These are phyloP conservation scores for Cladobotryum mycophilum DNA, from an alignment of 2,329 filamentous ascomycete species.

Conservation along the genomic window DNA sequence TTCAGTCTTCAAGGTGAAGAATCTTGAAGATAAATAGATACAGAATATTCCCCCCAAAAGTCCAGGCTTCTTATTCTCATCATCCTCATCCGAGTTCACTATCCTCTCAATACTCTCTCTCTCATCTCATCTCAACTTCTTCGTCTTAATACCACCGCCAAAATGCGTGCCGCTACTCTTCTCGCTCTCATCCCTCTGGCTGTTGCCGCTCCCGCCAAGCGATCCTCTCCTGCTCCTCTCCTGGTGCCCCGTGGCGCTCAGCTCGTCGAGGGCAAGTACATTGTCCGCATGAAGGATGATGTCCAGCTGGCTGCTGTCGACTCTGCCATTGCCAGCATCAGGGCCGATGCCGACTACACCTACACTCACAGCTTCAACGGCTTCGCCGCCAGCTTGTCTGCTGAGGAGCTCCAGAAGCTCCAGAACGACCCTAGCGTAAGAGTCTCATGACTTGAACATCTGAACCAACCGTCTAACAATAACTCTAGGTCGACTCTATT, in stretches of 20 bases:
- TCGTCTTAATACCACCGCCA: no score
- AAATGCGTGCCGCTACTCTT: constrained; percentile 20
- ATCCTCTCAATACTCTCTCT: no score
- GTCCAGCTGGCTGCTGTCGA: constrained; percentile 12
- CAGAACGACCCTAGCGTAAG: constrained; percentile 19
- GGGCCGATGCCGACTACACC: constrained; percentile 18
- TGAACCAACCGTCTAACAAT: background rate
- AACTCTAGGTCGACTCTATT: constrained; percentile 26
- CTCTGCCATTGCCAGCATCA: constrained; percentile 12
- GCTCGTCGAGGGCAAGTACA: constrained; percentile 23
- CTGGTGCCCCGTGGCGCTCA: constrained; percentile 12
- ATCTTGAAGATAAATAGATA: no score
- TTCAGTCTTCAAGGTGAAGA: no score
- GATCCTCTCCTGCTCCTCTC: constrained; percentile 22
- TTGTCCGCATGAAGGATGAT: constrained; percentile 24
- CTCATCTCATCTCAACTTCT: no score
- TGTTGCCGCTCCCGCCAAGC: constrained; percentile 18
- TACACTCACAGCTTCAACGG: constrained; percentile 19
- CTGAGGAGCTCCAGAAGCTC: constrained; percentile 15
- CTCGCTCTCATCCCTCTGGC: constrained; percentile 18
- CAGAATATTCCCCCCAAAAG: no score
- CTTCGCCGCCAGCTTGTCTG: constrained; percentile 19
- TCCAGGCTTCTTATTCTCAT: no score
- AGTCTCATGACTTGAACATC: background rate
- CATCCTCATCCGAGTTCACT: no score